Evolutionary conservation across 1,284 basidiomycete genomes (phyloP).

Genomic region (Apiotrichum domesticum): DNA sequence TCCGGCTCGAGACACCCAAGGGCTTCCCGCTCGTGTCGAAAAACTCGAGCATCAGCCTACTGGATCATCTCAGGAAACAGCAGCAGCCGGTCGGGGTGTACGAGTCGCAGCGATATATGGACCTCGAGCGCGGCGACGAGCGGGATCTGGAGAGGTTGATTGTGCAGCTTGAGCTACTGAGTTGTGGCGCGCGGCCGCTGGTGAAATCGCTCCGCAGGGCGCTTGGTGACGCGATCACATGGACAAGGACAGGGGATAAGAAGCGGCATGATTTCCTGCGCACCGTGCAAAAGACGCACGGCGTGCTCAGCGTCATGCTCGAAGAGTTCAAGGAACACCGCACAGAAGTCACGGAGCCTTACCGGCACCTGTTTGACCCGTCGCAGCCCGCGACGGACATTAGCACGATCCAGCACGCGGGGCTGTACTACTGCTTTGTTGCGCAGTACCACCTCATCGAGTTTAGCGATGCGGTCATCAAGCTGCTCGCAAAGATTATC

Average conservation of each 20-base stretch:
- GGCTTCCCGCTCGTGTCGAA: background rate
- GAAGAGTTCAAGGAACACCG: constrained; percentile 50
- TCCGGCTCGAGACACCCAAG: background rate
- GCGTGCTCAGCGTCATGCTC: constrained; percentile 32
- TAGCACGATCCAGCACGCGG: constrained; percentile 39
- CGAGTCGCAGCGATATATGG: constrained; percentile 69
- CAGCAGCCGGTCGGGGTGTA: constrained; percentile 71
- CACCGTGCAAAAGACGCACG: background rate
- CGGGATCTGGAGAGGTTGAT: constrained; percentile 53
- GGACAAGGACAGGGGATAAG: constrained; percentile 16
- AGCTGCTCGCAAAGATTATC: constrained; percentile 55
- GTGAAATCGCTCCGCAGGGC: constrained; percentile 27
- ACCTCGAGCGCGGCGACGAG: constrained; percentile 57
- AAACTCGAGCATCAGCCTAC: constrained; percentile 32
- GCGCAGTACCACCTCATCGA: constrained; percentile 67
- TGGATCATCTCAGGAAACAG: constrained; percentile 36
- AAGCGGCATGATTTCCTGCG: background rate
- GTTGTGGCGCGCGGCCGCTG: constrained; percentile 56
- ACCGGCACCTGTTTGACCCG: constrained; percentile 57
- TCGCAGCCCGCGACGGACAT: constrained; percentile 16
- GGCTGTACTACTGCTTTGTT: constrained; percentile 58
- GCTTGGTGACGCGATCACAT: constrained; percentile 27
- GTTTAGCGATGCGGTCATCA: constrained; percentile 51
- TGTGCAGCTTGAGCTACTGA: constrained; percentile 54
- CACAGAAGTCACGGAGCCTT: constrained; percentile 62